These are phyloP conservation scores for Grigorovia yakushimaensis DNA, from an alignment of 805 yeast species.

Conservation along the genomic window DNA sequence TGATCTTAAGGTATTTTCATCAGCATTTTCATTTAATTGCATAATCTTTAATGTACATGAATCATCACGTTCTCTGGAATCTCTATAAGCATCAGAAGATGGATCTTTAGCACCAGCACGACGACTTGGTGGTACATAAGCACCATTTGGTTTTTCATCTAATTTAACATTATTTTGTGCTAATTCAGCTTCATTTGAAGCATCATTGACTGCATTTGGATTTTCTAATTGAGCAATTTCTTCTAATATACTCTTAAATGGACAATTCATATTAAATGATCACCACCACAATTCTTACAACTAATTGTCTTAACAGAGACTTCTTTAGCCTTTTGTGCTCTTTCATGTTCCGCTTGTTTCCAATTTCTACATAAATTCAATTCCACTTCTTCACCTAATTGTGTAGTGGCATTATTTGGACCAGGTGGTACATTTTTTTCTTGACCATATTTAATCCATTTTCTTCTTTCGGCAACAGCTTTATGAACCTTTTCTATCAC, in stretches of 20 bases:
- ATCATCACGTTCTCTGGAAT: conserved; percentile 64
- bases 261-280: conserved; percentile 92
- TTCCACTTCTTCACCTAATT: conserved; percentile 74
- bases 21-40: conserved; percentile 77
- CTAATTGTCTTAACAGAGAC: conserved; percentile 39
- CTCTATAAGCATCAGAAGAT: conserved; percentile 33
- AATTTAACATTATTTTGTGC: conserved; percentile 16
- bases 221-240: conserved; percentile 35
- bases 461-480: conserved; percentile 74
- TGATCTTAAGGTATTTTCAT: conserved; percentile 68
- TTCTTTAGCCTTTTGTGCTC: conserved; percentile 37
- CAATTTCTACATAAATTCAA: conserved; percentile 66
- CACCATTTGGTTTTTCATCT: conserved; percentile 22
- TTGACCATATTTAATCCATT: conserved; percentile 82
- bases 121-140: conserved; percentile 54
- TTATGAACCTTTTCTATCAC: conserved; percentile 79
- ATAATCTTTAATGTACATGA: conserved; percentile 80
- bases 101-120: conserved; percentile 35
- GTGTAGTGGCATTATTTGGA: conserved; percentile 82
- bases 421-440: conserved; percentile 70
- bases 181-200: conserved; percentile 28
- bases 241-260: conserved; percentile 79
- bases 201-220: conserved; percentile 24
- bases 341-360: conserved; percentile 69
- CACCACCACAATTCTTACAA: conserved; percentile 92